Evolutionary conservation across 2,329 filamentous ascomycete species (phyloP).

Genomic region (Apiospora kogelbergensis): DNA sequence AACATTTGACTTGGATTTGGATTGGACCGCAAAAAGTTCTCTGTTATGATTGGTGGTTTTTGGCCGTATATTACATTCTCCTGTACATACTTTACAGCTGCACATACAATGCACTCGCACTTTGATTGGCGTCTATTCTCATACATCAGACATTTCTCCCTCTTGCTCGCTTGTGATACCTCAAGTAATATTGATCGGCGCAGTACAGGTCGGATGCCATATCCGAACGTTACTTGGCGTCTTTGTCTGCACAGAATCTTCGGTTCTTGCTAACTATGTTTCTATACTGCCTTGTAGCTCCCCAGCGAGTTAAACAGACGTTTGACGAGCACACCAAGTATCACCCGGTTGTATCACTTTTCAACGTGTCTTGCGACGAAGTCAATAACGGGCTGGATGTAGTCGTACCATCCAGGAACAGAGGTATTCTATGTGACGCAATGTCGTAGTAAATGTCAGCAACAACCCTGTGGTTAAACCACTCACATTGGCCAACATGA

Average conservation of each 20-base stretch:
- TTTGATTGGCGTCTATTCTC: neutral
- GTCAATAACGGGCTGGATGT: slow-evolving; percentile 7
- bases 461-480: no score
- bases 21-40: neutral
- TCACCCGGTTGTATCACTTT: neutral
- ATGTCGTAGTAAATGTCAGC: neutral
- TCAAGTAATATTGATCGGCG: neutral
- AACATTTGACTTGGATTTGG: neutral
- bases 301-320: neutral
- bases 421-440: neutral
- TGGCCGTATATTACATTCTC: neutral
- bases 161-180: neutral
- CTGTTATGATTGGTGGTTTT: neutral
- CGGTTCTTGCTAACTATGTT: neutral
- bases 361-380: slow-evolving; percentile 6
- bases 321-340: neutral
- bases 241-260: neutral
- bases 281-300: neutral
- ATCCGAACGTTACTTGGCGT: neutral
- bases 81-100: neutral
- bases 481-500: neutral
- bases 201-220: neutral
- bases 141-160: neutral
- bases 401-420: slow-evolving; percentile 4
- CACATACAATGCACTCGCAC: neutral